Base-by-base conservation (phyloP, 2,329 filamentous ascomycete genomes). In the Trichoderma breve region DNA sequence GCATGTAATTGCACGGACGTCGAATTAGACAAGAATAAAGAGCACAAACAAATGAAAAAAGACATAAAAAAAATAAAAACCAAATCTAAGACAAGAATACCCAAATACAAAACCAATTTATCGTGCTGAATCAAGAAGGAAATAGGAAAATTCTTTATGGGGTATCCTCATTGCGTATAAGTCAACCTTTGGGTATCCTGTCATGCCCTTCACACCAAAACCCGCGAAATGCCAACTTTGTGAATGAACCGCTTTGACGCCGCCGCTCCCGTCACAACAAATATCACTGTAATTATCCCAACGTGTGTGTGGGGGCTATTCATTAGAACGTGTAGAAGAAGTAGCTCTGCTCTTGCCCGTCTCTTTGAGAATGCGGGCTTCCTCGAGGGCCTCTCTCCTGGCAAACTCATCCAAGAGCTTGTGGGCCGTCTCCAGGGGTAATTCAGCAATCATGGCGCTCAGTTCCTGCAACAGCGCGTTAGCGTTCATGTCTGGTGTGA, bases 161-260 rank as follows among this genome's bases (percentile, higher is more conserved):
- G 66, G 66, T 69, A 69, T 69, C 36, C 53, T 69, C 66, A 47
- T 69, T 51, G 66, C 55, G 64, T 39, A 60, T 60, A 69, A 69
- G 66, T 60, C 66, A 61, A 69, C 66, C 66, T 61, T 53, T 61
- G 43, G 55, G 55, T 60, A 60, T 69, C 66, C 66, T 60, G 53
- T 30, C 66, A 69, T 69, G 55, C 66, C 66, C 36, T 69, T 69
- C 66, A 69, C 66, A 69, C 66, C 39, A 69, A 53, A 69, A 61
- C 55, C 66, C 55, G 34, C 39, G 66, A 69, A 61, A 69, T 69
- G 66, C n/a, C 32, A 60, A 69, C 58, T 58, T 61, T 69, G 53
- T 61, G 36, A 60, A 61, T 69, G 66, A 69, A 43, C 66, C 66
- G 66, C 55, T 60, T 58, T 69, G 66, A 69, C 66, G 66, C 66